Evolutionary conservation across 768 basidiomycete genomes (phyloP).

Genomic region (Mycena galopus): DNA sequence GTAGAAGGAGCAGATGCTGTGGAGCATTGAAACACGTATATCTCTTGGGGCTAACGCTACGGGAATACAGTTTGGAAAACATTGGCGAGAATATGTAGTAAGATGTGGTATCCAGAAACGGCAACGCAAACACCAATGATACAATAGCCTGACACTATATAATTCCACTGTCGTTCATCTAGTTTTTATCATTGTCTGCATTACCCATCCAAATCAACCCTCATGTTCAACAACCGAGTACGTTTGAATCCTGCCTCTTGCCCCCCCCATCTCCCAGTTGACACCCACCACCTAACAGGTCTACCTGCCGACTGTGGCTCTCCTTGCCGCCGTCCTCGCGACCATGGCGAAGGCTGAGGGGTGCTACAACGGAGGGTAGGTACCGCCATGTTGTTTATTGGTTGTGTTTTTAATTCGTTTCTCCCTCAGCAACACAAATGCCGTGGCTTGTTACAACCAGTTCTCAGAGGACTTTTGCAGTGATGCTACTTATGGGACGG

Average conservation of each 20-base stretch:
- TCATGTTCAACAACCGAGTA: slow-evolving; percentile 2
- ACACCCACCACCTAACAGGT: neutral
- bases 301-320: neutral
- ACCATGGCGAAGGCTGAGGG: slow-evolving; percentile 17
- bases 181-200: too few relatives aligned
- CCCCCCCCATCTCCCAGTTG: neutral
- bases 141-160: too few relatives aligned
- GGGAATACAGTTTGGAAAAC: too few relatives aligned
- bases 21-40: too few relatives aligned
- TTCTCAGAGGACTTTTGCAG: slow-evolving; percentile 5
- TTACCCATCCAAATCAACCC: neutral
- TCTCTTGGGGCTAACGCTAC: too few relatives aligned
- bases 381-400: neutral
- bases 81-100: too few relatives aligned
- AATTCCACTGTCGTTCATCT: too few relatives aligned
- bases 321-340: neutral
- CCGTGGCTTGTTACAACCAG: neutral
- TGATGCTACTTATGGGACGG: neutral
- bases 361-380: slow-evolving; percentile 15
- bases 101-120: too few relatives aligned
- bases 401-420: neutral
- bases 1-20: too few relatives aligned
- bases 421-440: slow-evolving; percentile 5
- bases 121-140: too few relatives aligned
- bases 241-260: neutral